Base-by-base conservation (phyloP, 306 rosid species). In the Quercus wislizeni region DNA sequence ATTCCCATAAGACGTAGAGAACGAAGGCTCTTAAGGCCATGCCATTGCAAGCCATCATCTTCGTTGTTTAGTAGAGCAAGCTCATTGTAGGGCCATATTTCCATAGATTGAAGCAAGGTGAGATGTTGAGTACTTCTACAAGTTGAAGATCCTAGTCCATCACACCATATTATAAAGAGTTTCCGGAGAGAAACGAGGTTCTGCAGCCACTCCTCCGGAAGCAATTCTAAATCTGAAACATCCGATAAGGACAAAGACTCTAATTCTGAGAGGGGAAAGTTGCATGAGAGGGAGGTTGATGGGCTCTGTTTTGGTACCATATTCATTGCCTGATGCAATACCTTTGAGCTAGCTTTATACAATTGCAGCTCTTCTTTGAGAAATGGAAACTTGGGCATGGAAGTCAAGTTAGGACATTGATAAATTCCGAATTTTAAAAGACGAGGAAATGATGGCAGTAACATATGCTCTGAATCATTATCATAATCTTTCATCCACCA, bases 401-500 rank as follows among this genome's bases (percentile, higher is more conserved):
- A 49, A 49, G 54, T 49, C 54, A 49, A 13, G 15, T 49, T 49
- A 49, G 54, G 54, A 13, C 54, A 49, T 3, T 11, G 4, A 10
- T 10, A 11, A 49, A 49, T 49, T 13, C 17, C 54, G 12, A 49
- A 49, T 49, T 11, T 10, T 75, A 78, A 41, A 75, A 72, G 43
- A 10, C 58, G 55, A 76, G 78, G 21, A 55, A 71, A 5, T 14
- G 68, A 65, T 14, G 62, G 13, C 5, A 25, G 30, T 10, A 35
- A 14, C 41, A 6, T 20, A 4, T 61, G 12, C 0, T 12, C 17
- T 2, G 5, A 4, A 1, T 14, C 49, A 43, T 27, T 57, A 64
- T 31, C 19, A 19, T 58, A 1, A 19, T 3, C 55, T 0, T 0
- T 27, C 62, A 46, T 5, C 81, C 83, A 81, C 86, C 86, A 85